Base-by-base conservation (phyloP, 2,329 filamentous ascomycete genomes). In the Aspergillus japonicus region DNA sequence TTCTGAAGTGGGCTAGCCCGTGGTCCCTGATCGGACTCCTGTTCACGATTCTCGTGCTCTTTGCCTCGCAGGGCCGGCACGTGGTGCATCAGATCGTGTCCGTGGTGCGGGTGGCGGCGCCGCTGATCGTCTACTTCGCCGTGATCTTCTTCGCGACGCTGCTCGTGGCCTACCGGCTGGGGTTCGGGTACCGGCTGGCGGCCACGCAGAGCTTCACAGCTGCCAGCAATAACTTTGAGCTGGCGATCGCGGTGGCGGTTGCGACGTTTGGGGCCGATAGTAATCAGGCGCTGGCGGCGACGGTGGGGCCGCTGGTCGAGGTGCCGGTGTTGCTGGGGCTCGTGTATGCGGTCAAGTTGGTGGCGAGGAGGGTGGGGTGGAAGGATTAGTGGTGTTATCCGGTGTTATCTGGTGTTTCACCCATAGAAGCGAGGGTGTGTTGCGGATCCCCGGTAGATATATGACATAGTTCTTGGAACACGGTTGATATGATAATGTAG, bases 141-240 rank as follows among this genome's bases (percentile, higher is more conserved):
- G 74, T 88, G 61, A 85, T 95, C 58, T 96, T 96, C 78, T 85
- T 86, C 51, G 68, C 80, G 2, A 95, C 91, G 0, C 78, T 95
- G 1, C 79, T 78, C 48, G 76, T 87, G 2, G 83, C 86, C 3
- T 80, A 82, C 52, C 82, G 80, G n/a, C 76, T 89, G n/a, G 89
- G 91, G 0, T 92, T 92, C 60, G 86, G 85, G 0, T 96, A 96
- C 71, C 82, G 82, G 39, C 73, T 92, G 1, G 83, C 84, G 1
- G 82, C 83, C 10, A 94, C 91, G 2, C 91, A 96, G 76, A 92
- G 90, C 70, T 95, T 96, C 68, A 96, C 91, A 0, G 93, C 91
- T 0, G 90, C 91, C 0, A 96, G 92, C 73, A 96, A 96, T 71
- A 96, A 96, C 72, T 96, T 96, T 69, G 92, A 96, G 78, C 79